Percentiles rank a stretch among this genome's conserved stretches.
Evolutionary conservation across 2,329 filamentous ascomycete genomes (phyloP).

Genomic region (Nothomitra cinnamomea): DNA sequence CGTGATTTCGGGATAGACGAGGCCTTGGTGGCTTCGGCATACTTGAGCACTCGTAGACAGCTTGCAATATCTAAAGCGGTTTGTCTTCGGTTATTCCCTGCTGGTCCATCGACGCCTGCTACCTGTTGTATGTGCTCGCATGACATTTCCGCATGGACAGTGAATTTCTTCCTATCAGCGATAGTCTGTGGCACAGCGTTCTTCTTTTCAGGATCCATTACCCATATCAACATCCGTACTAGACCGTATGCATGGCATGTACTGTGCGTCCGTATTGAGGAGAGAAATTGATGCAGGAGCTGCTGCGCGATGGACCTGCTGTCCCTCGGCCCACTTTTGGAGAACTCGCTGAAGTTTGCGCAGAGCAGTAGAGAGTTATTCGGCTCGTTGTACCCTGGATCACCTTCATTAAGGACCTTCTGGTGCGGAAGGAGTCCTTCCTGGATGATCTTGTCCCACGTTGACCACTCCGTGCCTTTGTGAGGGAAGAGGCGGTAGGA

Average conservation of each 20-base stretch:
- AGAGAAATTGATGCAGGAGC: constrained; percentile 44
- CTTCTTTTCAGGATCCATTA: constrained; percentile 41
- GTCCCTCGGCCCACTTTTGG: constrained; percentile 30
- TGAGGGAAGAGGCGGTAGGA: constrained; percentile 16
- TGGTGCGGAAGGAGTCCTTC: constrained; percentile 5
- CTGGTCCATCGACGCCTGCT: constrained; percentile 24
- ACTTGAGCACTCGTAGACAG: neutral
- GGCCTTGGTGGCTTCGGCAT: neutral
- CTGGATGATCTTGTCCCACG: constrained; percentile 3
- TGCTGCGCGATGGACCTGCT: constrained; percentile 41
- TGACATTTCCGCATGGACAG: constrained; percentile 43
- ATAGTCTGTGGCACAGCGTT: constrained; percentile 43
- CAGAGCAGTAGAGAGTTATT: constrained; percentile 63
- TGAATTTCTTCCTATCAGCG: constrained; percentile 35
- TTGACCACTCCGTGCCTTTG: neutral
- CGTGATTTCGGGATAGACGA: neutral
- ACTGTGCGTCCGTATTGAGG: constrained; percentile 36
- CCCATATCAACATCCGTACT: constrained; percentile 64
- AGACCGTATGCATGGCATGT: constrained; percentile 61
- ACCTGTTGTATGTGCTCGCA: constrained; percentile 44
- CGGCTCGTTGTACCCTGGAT: constrained; percentile 34
- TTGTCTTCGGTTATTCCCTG: constrained; percentile 6
- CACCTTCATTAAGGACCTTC: neutral
- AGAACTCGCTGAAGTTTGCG: constrained; percentile 44
- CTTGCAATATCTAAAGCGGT: neutral